phyloP scores from a whole-genome alignment of 768 basidiomycete genomes.

The Kwoniella heveanensis region DNA sequence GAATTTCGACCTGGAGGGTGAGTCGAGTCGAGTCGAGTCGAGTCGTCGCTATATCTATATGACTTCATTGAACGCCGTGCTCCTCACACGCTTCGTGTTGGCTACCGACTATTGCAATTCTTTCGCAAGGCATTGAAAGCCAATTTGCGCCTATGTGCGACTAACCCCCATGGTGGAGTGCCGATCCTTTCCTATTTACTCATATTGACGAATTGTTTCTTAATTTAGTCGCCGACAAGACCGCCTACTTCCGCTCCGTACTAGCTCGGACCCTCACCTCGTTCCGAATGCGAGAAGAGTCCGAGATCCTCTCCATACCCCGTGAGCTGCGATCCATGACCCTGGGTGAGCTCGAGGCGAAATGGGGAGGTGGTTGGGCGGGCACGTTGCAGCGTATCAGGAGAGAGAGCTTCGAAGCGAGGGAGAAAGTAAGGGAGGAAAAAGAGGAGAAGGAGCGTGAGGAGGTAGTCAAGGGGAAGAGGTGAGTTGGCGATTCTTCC shows the following conservation, averaged over 20 bases:
- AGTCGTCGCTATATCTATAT: no score
- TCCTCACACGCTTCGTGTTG: no score
- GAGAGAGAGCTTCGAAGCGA: conserved; percentile 37
- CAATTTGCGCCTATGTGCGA: no score
- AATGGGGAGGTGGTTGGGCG: conserved; percentile 52
- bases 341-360: conserved; percentile 45
- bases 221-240: conserved; percentile 49
- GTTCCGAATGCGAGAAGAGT: conserved; percentile 51
- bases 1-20: conserved; percentile 56
- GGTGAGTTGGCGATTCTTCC: conserved; percentile 33
- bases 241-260: conserved; percentile 38
- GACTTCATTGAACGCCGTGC: no score
- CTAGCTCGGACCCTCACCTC: conserved; percentile 45
- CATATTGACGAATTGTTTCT: not conserved
- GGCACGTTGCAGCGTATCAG: conserved; percentile 43
- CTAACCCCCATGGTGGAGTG: no score
- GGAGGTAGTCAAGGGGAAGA: conserved; percentile 44
- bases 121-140: no score
- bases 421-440: conserved; percentile 35
- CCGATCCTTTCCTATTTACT: no score
- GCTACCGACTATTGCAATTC: no score
- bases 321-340: conserved; percentile 47
- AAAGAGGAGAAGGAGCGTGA: conserved; percentile 29
- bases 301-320: conserved; percentile 54
- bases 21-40: no score